A percentile compares a stretch with the other conserved stretches of the same genome.
Conservation (phyloP, 75 land plant genomes). For the Sequoia sempervirens region DNA sequence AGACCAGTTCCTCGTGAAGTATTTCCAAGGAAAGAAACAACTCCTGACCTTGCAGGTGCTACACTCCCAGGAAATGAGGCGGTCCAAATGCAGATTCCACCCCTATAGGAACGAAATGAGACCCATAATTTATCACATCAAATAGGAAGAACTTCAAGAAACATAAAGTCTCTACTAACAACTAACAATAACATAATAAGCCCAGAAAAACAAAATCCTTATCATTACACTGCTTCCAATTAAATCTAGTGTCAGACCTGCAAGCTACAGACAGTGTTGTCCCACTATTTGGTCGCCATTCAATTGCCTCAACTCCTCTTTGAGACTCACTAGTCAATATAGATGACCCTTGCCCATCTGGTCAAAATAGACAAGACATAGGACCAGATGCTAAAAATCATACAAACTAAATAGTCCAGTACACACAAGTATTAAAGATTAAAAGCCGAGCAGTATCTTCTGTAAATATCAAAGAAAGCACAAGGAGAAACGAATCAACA, state of each 20-base stretch:
- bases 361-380: not conserved
- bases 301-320: slow-evolving; percentile 65
- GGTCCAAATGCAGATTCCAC: slow-evolving; percentile 92
- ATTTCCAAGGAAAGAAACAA: slow-evolving; percentile 46
- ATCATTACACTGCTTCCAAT: not conserved
- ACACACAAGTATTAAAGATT: not conserved
- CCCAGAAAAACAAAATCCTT: not conserved
- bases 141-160: not conserved
- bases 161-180: not conserved
- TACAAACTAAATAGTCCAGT: not conserved
- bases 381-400: not conserved
- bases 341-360: slow-evolving; percentile 3
- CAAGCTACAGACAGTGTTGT: slow-evolving; percentile 75
- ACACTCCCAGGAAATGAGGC: slow-evolving; percentile 80
- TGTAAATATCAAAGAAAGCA: not conserved
- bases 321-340: slow-evolving; percentile 65
- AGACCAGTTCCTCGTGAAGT: slow-evolving; percentile 63
- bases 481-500: slow-evolving; percentile 4
- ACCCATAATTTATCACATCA: not conserved
- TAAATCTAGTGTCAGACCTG: slow-evolving; percentile 41
- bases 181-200: not conserved
- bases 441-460: not conserved
- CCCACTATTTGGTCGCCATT: slow-evolving; percentile 97
- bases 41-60: slow-evolving; percentile 70
- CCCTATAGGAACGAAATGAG: slow-evolving; percentile 33